Evolutionary conservation across 805 yeast genomes (phyloP).

Genomic region (Cyberlindnera japonica): DNA sequence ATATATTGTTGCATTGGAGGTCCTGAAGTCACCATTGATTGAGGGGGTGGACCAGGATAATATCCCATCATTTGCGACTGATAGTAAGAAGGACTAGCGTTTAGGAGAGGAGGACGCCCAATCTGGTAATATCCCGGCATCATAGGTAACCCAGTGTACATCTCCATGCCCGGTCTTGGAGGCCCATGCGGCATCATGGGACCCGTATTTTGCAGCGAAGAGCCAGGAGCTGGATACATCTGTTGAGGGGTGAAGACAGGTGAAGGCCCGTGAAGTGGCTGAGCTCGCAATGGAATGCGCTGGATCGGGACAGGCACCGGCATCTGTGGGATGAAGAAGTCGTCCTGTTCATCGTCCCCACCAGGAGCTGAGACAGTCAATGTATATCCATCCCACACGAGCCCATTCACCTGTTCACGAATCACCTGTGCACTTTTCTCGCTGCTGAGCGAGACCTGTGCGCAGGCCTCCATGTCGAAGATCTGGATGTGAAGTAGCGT

Average conservation of each 20-base stretch:
- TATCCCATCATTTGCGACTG: constrained; percentile 5
- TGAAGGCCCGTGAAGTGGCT: neutral
- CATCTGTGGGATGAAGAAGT: constrained; percentile 5
- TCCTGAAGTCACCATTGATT: neutral
- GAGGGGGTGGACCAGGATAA: constrained; percentile 2
- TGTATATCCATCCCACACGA: constrained; percentile 15
- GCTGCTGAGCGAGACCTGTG: constrained; percentile 14
- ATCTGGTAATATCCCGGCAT: neutral
- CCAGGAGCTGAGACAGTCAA: constrained; percentile 6
- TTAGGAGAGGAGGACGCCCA: neutral
- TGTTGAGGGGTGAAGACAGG: constrained; percentile 1
- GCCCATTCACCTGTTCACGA: constrained; percentile 17
- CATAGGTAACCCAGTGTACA: neutral
- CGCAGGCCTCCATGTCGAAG: constrained; percentile 6
- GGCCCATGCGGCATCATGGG: too few relatives aligned
- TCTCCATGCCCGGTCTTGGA: neutral
- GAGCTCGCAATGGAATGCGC: neutral
- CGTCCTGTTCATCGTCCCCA: neutral
- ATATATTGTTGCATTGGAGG: too few relatives aligned
- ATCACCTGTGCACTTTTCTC: constrained; percentile 9
- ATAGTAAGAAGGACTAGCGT: constrained; percentile 1
- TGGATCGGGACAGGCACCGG: too few relatives aligned
- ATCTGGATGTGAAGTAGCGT: constrained; percentile 23
- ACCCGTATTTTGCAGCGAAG: too few relatives aligned
- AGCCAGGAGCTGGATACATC: constrained; percentile 1